These are phyloP conservation scores for Phytophthora pistaciae DNA, from an alignment of 352 stramenopile species.

Conservation along the genomic window DNA sequence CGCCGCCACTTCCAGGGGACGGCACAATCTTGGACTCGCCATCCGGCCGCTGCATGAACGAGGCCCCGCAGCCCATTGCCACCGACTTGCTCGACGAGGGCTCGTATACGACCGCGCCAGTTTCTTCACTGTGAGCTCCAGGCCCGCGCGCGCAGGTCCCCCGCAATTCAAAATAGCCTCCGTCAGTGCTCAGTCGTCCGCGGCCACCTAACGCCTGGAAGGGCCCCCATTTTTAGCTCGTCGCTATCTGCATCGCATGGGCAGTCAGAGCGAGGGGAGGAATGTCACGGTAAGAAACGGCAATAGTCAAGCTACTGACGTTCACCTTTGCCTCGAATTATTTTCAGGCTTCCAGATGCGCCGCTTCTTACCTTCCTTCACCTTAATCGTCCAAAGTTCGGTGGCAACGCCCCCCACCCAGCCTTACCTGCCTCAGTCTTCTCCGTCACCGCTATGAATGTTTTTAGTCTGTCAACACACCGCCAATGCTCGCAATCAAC, in stretches of 20 bases:
- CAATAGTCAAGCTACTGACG: not conserved
- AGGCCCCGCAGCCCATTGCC: conserved; percentile 76
- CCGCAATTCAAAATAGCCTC: conserved; percentile 18
- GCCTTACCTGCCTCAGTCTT: not conserved
- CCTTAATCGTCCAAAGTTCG: not conserved
- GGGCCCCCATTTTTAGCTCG: conserved; percentile 21
- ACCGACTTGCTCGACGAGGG: conserved; percentile 1
- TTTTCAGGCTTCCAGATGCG: not conserved
- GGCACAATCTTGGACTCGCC: conserved; percentile 54
- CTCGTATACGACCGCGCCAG: conserved; percentile 2
- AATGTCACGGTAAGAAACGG: conserved; percentile 1
- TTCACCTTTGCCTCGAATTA: not conserved
- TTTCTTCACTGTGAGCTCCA: conserved; percentile 25
- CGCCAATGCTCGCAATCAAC: not conserved
- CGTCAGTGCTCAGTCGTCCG: not conserved
- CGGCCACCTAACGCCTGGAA: not conserved
- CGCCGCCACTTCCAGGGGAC: conserved; percentile 14
- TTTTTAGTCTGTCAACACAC: not conserved
- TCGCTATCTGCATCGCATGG: conserved; percentile 3
- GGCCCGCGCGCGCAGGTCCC: not conserved
- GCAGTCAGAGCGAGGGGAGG: not conserved
- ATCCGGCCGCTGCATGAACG: conserved; percentile 60
- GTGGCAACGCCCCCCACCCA: not conserved
- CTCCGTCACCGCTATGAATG: not conserved
- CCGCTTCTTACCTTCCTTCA: not conserved